Conservation (phyloP, 306 rosid species). For the Vigna angularis region DNA sequence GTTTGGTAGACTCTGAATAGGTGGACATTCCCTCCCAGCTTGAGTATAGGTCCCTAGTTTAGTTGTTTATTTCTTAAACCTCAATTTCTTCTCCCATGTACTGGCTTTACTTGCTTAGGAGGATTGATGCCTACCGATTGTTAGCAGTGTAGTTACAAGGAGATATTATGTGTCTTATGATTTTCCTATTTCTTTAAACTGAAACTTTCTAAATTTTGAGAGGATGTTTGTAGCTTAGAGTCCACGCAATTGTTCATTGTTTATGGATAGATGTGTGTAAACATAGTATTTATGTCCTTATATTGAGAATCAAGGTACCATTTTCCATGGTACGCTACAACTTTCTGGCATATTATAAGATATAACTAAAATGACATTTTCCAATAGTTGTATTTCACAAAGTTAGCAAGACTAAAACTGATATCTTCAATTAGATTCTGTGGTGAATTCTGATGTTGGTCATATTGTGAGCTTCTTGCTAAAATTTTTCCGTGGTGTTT, state of each 20-base stretch:
- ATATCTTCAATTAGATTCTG: background rate
- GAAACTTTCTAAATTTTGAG: background rate
- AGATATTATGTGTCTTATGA: background rate
- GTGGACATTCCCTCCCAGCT: no score
- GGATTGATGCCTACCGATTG: background rate
- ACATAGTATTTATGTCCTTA: background rate
- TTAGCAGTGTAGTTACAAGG: background rate
- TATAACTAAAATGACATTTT: constrained; percentile 10
- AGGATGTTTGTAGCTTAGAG: background rate
- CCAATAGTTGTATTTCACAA: constrained; percentile 4
- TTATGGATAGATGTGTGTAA: constrained; percentile 2
- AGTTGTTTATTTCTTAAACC: constrained; percentile 28
- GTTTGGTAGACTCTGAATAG: no score
- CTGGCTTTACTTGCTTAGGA: background rate
- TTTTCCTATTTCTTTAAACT: background rate
- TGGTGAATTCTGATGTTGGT: constrained; percentile 32
- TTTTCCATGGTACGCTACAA: constrained; percentile 8
- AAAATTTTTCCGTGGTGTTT: background rate
- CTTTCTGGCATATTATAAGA: constrained; percentile 28
- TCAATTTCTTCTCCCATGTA: background rate
- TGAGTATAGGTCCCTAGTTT: background rate
- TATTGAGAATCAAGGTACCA: background rate
- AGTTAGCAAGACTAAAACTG: background rate
- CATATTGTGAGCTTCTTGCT: constrained; percentile 3
- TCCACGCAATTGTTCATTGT: constrained; percentile 10